phyloP scores from a whole-genome alignment of 345 rosid species.

The Rhizophora mangle region DNA sequence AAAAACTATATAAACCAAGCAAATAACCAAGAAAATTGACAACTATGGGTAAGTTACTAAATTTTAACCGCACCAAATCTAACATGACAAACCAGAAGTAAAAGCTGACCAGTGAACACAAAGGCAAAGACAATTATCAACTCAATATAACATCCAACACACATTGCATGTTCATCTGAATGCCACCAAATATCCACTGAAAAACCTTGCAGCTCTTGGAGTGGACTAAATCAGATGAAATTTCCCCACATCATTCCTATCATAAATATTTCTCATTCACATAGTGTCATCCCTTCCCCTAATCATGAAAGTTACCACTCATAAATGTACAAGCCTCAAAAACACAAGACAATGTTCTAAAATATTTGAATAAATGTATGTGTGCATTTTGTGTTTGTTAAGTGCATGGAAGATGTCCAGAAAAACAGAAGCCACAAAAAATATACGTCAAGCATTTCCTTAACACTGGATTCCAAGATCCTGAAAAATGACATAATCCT shows the following conservation, averaged over 20 bases:
- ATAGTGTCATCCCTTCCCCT: background rate
- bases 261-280: background rate
- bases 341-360: too few relatives aligned
- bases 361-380: background rate
- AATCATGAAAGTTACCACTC: too few relatives aligned
- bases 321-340: too few relatives aligned
- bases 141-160: too few relatives aligned
- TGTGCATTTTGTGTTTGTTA: background rate
- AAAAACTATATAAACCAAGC: too few relatives aligned
- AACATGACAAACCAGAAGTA: too few relatives aligned
- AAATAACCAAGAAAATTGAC: too few relatives aligned
- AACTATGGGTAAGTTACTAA: too few relatives aligned
- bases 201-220: background rate
- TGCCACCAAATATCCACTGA: background rate
- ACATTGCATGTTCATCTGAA: background rate
- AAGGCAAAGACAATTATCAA: too few relatives aligned
- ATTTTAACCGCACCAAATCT: too few relatives aligned
- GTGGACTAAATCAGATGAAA: background rate
- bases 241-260: background rate
- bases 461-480: background rate
- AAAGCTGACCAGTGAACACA: too few relatives aligned
- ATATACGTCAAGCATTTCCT: background rate
- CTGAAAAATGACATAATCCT: background rate
- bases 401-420: background rate
- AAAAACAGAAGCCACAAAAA: background rate